Evolutionary conservation across 176 grass and related monocot species (phyloP), one percentile per base, ranked within the genome.

Genomic region (Oryza punctata): DNA sequence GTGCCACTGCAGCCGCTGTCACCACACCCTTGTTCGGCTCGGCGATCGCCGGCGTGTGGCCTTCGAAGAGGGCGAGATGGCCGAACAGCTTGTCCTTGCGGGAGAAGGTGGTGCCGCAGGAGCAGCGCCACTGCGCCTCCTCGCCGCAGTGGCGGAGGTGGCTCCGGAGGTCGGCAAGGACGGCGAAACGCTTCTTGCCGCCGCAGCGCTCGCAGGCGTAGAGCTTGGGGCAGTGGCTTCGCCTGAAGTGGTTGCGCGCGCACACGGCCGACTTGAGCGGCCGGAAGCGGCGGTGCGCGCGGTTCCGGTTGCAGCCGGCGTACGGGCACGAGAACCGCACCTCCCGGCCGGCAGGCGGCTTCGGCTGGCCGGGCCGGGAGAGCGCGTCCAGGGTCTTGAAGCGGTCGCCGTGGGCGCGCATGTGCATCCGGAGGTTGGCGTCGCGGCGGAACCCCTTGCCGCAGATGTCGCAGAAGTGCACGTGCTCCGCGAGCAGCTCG

Each of bases 61-160:
- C 96, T 59, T 99, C 96, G 72, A 99, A 99, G 73, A 99, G 91
- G 13, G 89, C 74, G 14, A 99, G 77, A 69, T 99, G 96, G 21
- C 93, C 93, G 63, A 99, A 99, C 15, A 99, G 88, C 87, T 99
- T 99, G 80, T 99, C 96, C 89, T 99, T 99, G 75, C 96, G 92
- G 23, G 96, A 96, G 86, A 99, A 99, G 45, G 87, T 99, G 30
- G 96, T 99, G 72, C 96, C 96, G 29, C 96, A 99, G 29, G 96
- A 94, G 91, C 96, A 99, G 65, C 91, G 89, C 96, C 96, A 99
- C 46, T 88, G 93, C 14, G 50, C 89, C 77, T 88, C 86, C 80
- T 94, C 87, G 2, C 96, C 96, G 35, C 96, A 99, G 88, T 99
- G 91, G 75, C 90, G 94, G 52, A 99, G 85, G 79, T 99, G 96